Conservation (phyloP, 106 monocot genomes). For the Amphibolis antarctica region DNA sequence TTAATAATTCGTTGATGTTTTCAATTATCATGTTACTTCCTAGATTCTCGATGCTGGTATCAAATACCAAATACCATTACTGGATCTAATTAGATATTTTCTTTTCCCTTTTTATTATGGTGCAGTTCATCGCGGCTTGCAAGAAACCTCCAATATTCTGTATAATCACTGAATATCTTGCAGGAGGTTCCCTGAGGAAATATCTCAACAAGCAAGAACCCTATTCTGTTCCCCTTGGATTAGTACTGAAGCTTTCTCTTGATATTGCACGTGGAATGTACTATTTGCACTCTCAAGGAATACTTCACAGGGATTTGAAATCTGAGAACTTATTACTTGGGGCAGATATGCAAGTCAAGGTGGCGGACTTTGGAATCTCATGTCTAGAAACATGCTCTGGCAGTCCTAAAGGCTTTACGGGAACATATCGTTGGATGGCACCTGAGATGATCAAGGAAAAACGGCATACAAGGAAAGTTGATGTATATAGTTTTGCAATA, state of each 20-base stretch:
- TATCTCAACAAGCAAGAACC: conserved; percentile 87
- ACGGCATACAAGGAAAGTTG: conserved; percentile 76
- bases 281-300: conserved; percentile 81
- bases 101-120: neutral
- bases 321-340: conserved; percentile 90
- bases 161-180: conserved; percentile 89
- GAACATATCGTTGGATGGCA: conserved; percentile 97
- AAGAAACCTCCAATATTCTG: conserved; percentile 90
- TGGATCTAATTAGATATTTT: neutral
- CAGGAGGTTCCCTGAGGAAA: conserved; percentile 74
- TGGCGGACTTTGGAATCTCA: conserved; percentile 97
- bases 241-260: conserved; percentile 54
- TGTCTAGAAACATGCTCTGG: conserved; percentile 70
- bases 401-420: conserved; percentile 53
- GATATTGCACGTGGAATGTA: conserved; percentile 84
- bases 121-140: conserved; percentile 89
- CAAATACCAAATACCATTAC: no score
- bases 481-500: conserved; percentile 93
- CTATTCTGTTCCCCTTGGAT: conserved; percentile 43
- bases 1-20: no score
- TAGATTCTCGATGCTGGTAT: no score
- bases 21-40: no score
- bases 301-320: conserved; percentile 85
- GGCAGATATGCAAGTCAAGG: conserved; percentile 69
- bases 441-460: conserved; percentile 99